Evolutionary conservation across 139 green algal genomes (phyloP).

Genomic region (Yamagishiella unicocca): DNA sequence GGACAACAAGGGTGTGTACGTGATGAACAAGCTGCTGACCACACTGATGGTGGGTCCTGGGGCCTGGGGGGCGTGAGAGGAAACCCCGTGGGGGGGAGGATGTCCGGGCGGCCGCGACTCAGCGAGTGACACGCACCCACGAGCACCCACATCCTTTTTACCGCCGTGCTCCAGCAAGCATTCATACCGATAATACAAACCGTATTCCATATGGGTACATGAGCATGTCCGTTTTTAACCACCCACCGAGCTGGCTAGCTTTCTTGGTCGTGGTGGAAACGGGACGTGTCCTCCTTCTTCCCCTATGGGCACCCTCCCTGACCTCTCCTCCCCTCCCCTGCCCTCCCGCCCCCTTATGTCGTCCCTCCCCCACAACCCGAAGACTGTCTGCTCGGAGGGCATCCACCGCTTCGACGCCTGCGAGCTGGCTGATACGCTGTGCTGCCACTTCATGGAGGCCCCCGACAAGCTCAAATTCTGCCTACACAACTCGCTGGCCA

Average conservation of each 20-base stretch:
- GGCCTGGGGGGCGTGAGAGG: not conserved
- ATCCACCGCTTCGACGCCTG: conserved; percentile 17
- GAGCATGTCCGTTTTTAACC: too few relatives aligned
- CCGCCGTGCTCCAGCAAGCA: too few relatives aligned
- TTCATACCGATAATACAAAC: too few relatives aligned
- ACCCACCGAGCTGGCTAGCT: too few relatives aligned
- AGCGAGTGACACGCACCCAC: not conserved
- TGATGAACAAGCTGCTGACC: conserved; percentile 28
- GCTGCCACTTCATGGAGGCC: conserved; percentile 28
- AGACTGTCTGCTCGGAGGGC: conserved; percentile 10
- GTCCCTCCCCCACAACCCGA: too few relatives aligned
- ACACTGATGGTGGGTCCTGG: conserved; percentile 6
- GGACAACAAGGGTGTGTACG: conserved; percentile 59
- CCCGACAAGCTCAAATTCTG: conserved; percentile 30
- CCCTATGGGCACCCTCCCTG: too few relatives aligned
- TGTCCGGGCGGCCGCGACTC: too few relatives aligned
- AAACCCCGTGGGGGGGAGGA: not conserved
- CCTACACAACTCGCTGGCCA: conserved; percentile 19
- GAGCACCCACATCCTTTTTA: too few relatives aligned
- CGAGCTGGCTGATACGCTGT: conserved; percentile 52
- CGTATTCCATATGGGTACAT: too few relatives aligned
- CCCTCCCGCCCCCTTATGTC: too few relatives aligned
- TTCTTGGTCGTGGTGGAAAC: too few relatives aligned
- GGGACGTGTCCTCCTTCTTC: too few relatives aligned
- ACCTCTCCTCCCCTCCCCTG: not conserved